These are phyloP conservation scores for Yamadazyma olivae DNA, from an alignment of 805 yeast genomes.

Conservation along the genomic window DNA sequence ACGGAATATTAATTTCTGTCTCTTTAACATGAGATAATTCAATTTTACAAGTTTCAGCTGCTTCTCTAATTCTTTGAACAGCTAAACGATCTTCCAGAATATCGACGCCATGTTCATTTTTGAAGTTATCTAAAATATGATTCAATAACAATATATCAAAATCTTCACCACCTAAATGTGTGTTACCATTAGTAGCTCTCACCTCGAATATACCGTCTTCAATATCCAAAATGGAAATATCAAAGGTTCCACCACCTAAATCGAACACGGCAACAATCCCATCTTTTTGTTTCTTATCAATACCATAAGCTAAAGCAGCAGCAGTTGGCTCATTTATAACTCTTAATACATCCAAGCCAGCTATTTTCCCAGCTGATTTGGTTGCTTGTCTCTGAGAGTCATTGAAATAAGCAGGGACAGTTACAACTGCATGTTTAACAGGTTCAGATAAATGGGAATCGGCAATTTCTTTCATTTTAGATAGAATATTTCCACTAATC, in stretches of 20 bases:
- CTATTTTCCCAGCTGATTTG: constrained; percentile 71
- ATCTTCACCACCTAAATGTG: constrained; percentile 86
- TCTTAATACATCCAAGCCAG: constrained; percentile 73
- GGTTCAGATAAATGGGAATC: constrained; percentile 46
- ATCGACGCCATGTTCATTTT: constrained; percentile 49
- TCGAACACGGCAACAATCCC: constrained; percentile 63
- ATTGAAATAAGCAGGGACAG: constrained; percentile 84
- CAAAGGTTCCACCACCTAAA: constrained; percentile 85
- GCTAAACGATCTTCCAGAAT: constrained; percentile 51
- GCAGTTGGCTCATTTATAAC: constrained; percentile 85
- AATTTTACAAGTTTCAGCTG: constrained; percentile 74
- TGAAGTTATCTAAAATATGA: constrained; percentile 56
- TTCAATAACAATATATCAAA: constrained; percentile 65
- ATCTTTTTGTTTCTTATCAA: constrained; percentile 51
- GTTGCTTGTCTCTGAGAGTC: constrained; percentile 80
- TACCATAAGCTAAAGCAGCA: constrained; percentile 80
- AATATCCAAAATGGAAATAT: constrained; percentile 72
- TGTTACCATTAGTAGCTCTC: constrained; percentile 78
- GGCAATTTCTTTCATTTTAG: constrained; percentile 66
- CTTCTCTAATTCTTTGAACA: constrained; percentile 75
- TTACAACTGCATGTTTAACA: constrained; percentile 71
- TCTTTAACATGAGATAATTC: constrained; percentile 65
- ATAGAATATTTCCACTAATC: constrained; percentile 62
- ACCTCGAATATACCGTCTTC: constrained; percentile 83
- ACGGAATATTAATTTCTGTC: constrained; percentile 67